phyloP scores from a whole-genome alignment of 1,284 basidiomycete species.

The Blastosporella zonata region DNA sequence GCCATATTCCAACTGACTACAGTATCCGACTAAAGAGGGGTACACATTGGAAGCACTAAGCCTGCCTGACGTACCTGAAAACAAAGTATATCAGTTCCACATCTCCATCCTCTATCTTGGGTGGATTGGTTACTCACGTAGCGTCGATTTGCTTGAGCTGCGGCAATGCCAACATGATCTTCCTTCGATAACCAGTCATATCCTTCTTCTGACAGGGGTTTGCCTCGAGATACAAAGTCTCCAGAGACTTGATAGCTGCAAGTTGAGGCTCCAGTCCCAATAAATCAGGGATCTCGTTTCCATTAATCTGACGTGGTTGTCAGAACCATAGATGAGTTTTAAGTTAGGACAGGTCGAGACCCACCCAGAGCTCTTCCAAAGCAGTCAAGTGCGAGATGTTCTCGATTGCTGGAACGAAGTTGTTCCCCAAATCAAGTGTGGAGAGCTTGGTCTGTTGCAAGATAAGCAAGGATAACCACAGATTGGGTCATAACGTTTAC shows the following conservation, averaged over 20 bases:
- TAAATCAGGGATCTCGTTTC: slow-evolving; percentile 79
- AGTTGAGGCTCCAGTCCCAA: slow-evolving; percentile 72
- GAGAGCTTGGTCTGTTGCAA: slow-evolving; percentile 65
- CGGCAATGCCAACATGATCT: slow-evolving; percentile 85
- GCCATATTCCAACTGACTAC: too few species aligned
- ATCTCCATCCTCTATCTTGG: background rate
- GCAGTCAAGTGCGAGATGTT: slow-evolving; percentile 73
- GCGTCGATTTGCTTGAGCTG: slow-evolving; percentile 95
- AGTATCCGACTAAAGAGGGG: too few species aligned
- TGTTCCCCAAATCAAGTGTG: slow-evolving; percentile 87
- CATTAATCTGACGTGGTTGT: slow-evolving; percentile 65
- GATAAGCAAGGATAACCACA: slow-evolving; percentile 3
- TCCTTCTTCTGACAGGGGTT: slow-evolving; percentile 89
- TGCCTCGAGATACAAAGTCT: slow-evolving; percentile 92
- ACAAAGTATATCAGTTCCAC: background rate
- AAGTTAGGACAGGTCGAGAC: slow-evolving; percentile 22
- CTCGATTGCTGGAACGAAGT: slow-evolving; percentile 79
- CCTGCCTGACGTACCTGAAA: slow-evolving; percentile 10
- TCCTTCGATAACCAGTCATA: slow-evolving; percentile 80
- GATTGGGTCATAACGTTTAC: slow-evolving; percentile 39
- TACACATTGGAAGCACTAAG: slow-evolving; percentile 3
- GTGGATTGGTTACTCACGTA: slow-evolving; percentile 55
- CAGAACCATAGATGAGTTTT: background rate
- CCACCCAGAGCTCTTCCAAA: slow-evolving; percentile 93
- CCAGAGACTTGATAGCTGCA: slow-evolving; percentile 61